Base-by-base conservation (phyloP, 805 yeast species). In the Candida sonorensis region DNA sequence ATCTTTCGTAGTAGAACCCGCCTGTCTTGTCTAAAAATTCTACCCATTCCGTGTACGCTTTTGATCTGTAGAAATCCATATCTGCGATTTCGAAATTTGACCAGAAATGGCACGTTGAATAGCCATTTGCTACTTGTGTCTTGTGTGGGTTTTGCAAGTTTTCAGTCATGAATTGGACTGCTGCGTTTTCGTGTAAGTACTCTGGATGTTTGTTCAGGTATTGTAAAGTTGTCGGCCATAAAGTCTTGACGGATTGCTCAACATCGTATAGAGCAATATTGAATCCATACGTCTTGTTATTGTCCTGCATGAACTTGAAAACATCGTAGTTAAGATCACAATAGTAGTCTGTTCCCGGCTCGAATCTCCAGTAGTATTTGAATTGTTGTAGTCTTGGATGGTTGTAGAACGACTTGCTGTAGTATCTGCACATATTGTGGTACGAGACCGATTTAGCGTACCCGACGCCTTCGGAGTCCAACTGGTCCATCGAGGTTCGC, bases 351-450 rank as follows among this genome's bases (percentile, higher is more conserved):
- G 85, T 83, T 22, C 61, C 61, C 7, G 94, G 94, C 55, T 84
- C 94, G 29, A 84, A 64, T 40, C 95, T 63, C 95, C 94, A 84
- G 50, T 80, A 81, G 57, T 78, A 84, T 44, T 65, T 69, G 57
- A 67, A 79, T 37, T 81, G 63, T 37, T 66, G 60, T 50, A 84
- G 52, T 35, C 72, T 67, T 10, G 82, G 82, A 40, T 80, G 72
- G 30, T 79, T 66, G 50, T 68, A 81, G 47, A 83, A 81, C 36
- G 58, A 59, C 10, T 73, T 75, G 30, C 81, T 75, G 52, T 82
- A 81, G 55, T 78, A 84, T 17, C 94, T 67, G 52, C 94, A 84
- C 94, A 84, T 84, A 48, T 81, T 79, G 48, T 82, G 94, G 46
- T 84, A 84, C 0, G 87, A 77, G 14, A 51, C 54, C 54, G 60